Base-by-base conservation (phyloP, 2,329 filamentous ascomycete genomes). In the Stemphylium lycopersici region DNA sequence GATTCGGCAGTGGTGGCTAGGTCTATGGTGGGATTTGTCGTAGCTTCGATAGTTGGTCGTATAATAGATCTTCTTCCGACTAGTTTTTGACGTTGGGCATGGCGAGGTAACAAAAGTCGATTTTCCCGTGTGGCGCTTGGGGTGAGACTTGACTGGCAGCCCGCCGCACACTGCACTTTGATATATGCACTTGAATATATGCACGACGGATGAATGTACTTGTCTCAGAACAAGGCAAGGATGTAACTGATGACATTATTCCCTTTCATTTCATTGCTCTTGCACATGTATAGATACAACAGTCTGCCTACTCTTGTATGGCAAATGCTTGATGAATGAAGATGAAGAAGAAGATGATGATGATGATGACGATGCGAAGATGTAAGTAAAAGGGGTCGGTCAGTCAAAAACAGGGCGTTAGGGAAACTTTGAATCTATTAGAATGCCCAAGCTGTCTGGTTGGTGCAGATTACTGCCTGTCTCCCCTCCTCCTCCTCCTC, bases 251-350 rank as follows among this genome's bases (percentile, higher is more conserved):
- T 24, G 6, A n/a, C n/a, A n/a, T n/a, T n/a, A 24, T 24, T 24
- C 6, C 22, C 4, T 34, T 7, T 40, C 41, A 41, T n/a, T 40
- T 33, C 34, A 36, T 51, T 29, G 29, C 49, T 58, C 48, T 61
- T 51, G 63, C 60, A 67, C 59, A 65, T 66, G 59, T 69, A 68
- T 61, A 64, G 61, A 59, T 70, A 67, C 66, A 69, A 43, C 16
- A 18, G 37, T 22, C 10, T 29, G 11, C 32, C 31, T 47, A 39
- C 3, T 29, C 20, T 2, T 26, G 22, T 18, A 15, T 12, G 12
- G 7, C 18, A 34, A 13, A 8, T n/a, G 10, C 11, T 29, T n/a
- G 22, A 24, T 24, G 22, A 24, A 24, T 24, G 22, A 24, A 20
- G 20, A 20, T n/a, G n/a, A n/a, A n/a, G n/a, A n/a, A n/a, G n/a